These are phyloP conservation scores for Metschnikowia lunata DNA, from an alignment of 805 yeast species.

Conservation along the genomic window DNA sequence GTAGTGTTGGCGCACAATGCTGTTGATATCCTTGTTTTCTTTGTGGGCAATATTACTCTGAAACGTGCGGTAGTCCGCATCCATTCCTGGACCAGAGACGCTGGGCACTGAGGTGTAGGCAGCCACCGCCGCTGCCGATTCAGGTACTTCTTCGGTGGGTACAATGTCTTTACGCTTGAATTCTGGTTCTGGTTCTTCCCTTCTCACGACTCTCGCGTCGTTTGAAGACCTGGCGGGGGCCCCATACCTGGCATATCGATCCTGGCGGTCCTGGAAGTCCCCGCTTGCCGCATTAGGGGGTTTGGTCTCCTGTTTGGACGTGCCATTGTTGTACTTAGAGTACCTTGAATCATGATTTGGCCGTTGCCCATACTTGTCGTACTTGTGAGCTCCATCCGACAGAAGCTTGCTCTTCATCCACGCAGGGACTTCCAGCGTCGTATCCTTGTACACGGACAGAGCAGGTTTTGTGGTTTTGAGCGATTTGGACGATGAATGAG, in stretches of 20 bases:
- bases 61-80: constrained; percentile 32
- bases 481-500: background rate
- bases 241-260: constrained; percentile 17
- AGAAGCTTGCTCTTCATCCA: constrained; percentile 33
- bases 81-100: constrained; percentile 15
- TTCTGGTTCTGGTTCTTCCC: constrained; percentile 17
- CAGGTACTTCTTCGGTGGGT: constrained; percentile 6
- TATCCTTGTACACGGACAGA: constrained; percentile 26
- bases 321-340: constrained; percentile 9
- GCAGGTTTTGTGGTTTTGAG: constrained; percentile 1
- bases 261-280: constrained; percentile 1
- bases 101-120: constrained; percentile 18
- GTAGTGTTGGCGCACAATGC: constrained; percentile 76
- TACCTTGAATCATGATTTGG: constrained; percentile 10
- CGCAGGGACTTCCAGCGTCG: constrained; percentile 29
- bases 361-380: constrained; percentile 36
- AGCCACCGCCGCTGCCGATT: constrained; percentile 8
- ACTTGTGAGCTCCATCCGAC: constrained; percentile 25
- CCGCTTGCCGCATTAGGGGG: background rate
- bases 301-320: background rate
- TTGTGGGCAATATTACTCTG: constrained; percentile 34
- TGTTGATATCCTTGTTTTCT: constrained; percentile 47
- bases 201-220: constrained; percentile 14
- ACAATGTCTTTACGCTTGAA: constrained; percentile 6
- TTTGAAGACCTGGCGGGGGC: constrained; percentile 7